Conservation (phyloP, 345 rosid species). For the Eucalyptus pumila region DNA sequence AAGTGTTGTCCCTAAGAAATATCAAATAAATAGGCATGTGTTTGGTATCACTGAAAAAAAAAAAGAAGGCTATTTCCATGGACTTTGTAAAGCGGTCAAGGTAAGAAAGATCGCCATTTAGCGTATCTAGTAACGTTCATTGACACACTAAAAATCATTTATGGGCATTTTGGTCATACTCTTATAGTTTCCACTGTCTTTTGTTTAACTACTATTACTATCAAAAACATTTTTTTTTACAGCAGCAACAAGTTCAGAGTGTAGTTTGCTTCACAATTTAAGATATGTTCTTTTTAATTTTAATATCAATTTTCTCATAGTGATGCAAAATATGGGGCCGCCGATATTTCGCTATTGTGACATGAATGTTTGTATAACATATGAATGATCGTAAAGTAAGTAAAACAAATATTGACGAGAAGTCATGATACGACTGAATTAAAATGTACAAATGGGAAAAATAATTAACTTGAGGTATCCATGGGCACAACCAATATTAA, state of each 20-base stretch:
- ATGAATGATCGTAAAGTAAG: background rate
- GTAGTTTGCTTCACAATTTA: background rate
- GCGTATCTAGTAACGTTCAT: background rate
- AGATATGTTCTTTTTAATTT: background rate
- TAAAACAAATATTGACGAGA: background rate
- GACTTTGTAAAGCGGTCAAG: background rate
- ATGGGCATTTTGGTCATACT: background rate
- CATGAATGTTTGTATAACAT: too few relatives aligned
- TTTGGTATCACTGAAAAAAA: background rate
- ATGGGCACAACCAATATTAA: background rate
- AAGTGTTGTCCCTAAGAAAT: background rate
- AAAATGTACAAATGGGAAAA: background rate
- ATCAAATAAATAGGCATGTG: too few relatives aligned
- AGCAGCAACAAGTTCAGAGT: background rate
- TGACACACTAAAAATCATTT: background rate
- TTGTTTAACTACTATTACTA: background rate
- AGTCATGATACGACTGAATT: background rate
- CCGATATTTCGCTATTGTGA: background rate
- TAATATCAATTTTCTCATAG: background rate
- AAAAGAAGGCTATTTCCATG: background rate
- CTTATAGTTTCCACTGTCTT: background rate
- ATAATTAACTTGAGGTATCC: background rate
- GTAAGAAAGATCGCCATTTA: background rate
- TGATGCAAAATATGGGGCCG: background rate
- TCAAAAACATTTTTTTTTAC: background rate